Evolutionary conservation across 2,329 filamentous ascomycete genomes (phyloP).

Genomic region (Hortaea werneckii): DNA sequence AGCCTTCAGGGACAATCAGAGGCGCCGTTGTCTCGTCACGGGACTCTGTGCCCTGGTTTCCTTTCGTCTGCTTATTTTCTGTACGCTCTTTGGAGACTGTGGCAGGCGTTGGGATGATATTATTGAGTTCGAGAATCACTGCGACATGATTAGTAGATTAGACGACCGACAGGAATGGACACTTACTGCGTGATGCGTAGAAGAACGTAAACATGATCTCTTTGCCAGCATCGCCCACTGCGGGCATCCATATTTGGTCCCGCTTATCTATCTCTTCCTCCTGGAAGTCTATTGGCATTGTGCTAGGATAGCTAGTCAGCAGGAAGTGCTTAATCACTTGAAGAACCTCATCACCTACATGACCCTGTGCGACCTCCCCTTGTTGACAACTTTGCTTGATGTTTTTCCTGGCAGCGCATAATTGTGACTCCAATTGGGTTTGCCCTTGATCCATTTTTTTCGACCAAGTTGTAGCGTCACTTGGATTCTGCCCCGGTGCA

Average conservation of each 20-base stretch:
- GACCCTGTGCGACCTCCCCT: no score
- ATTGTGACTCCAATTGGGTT: neutral
- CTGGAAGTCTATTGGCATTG: no score
- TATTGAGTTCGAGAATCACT: conserved; percentile 1
- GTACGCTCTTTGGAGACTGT: neutral
- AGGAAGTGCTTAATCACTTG: no score
- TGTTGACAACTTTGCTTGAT: no score
- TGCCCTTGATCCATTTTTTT: neutral
- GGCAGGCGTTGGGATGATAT: neutral
- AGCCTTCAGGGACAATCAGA: neutral
- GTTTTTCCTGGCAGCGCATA: no score
- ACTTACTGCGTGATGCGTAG: conserved; percentile 2
- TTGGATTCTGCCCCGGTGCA: neutral
- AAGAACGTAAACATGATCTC: conserved; percentile 2
- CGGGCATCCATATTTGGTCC: neutral
- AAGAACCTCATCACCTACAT: no score
- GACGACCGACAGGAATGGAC: no score
- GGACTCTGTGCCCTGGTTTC: neutral
- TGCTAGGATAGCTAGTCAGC: no score
- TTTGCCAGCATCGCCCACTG: neutral
- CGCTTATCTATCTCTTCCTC: no score
- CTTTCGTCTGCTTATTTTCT: neutral
- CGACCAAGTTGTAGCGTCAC: neutral
- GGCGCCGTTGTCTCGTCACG: neutral
- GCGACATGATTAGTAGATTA: neutral